Conservation (phyloP, 257 asterid genomes). For the Capsicum pubescens region DNA sequence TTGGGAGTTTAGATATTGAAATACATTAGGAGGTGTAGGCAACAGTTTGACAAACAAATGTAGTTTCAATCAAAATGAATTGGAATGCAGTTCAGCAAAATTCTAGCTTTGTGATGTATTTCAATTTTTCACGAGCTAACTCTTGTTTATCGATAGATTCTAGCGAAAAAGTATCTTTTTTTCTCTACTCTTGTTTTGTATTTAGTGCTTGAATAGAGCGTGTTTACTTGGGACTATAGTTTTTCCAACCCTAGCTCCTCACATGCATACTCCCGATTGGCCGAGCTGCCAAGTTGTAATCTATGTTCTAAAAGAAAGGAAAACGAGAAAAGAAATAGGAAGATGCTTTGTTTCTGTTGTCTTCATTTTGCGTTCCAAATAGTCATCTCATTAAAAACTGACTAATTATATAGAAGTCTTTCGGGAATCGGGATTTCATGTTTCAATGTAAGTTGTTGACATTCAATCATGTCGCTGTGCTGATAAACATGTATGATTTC, state of each 20-base stretch:
- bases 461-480: background rate
- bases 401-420: background rate
- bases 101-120: background rate
- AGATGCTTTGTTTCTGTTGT: background rate
- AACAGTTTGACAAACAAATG: background rate
- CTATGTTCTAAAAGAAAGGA: background rate
- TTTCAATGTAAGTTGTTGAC: background rate
- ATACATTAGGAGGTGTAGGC: background rate
- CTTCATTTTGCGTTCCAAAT: conserved; percentile 12
- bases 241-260: background rate
- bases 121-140: background rate
- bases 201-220: background rate
- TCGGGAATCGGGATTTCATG: background rate
- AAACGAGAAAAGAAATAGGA: background rate
- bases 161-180: background rate
- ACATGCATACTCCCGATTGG: background rate
- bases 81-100: background rate
- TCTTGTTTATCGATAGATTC: background rate
- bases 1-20: background rate
- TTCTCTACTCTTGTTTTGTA: background rate
- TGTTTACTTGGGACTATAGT: background rate
- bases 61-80: background rate
- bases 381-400: background rate
- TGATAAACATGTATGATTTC: background rate
- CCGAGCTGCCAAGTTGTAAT: background rate